Base-by-base conservation (phyloP, 1,284 basidiomycete species). In the Stygiomarasmius scandens region DNA sequence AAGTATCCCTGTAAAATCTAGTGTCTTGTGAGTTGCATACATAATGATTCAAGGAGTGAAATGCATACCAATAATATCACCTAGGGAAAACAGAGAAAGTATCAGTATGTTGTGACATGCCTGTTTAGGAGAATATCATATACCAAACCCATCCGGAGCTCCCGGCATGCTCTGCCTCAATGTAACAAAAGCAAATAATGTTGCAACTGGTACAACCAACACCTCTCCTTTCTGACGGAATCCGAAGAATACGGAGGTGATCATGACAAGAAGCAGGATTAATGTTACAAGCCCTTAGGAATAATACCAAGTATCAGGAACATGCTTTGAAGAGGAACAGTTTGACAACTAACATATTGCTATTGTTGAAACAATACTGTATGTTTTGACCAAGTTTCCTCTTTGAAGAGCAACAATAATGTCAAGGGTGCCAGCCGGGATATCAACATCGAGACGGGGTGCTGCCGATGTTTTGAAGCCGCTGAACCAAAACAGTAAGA, bases 321-420 rank as follows among this genome's bases (percentile, higher is more conserved):
- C 32, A 34, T 34, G 32, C 32, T 34, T 34, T 34, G 8, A 34
- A 34, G 32, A 34, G 8, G 32, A n/a, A n/a, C n/a, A 34, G 32
- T 8, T 14, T 8, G 14, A 34, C 14, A 34, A 45, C 44, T 9
- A 45, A 45, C 44, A 45, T 19, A 45, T 23, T 45, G 44, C 44
- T 9, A 45, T 45, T 10, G 44, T 45, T 20, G 23, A 6, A 23
- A 45, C 44, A 45, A 45, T 45, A n/a, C 44, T 45, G 19, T 45
- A 45, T 45, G 23, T 45, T n/a, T 45, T 45, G 23, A 45, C 44
- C 44, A 45, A 45, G 44, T 45, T 45, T n/a, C 44, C 44, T 45
- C 44, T 45, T 45, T 45, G 19, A n/a, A 45, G 44, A n/a, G n/a
- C 19, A n/a, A 45, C 44, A n/a, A 45, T 45, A 45, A 45, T 45